Percentiles rank a stretch among this genome's conserved stretches.
Conservation (phyloP, 2,329 filamentous ascomycete species). For the Lojkania enalia region DNA sequence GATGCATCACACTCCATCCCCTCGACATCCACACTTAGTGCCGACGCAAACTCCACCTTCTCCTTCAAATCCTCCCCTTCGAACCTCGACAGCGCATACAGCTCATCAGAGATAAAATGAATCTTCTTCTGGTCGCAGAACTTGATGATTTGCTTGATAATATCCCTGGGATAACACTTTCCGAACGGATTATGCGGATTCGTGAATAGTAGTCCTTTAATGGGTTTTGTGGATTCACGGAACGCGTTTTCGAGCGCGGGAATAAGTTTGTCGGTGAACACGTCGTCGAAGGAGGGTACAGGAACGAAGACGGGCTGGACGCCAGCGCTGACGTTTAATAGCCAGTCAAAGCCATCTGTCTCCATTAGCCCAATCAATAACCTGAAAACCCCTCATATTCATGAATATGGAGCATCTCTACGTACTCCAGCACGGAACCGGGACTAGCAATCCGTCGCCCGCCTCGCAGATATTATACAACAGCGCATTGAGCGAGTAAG, state of each 20-base stretch:
- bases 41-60: constrained; percentile 23
- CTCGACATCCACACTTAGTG: constrained; percentile 24
- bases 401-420: too few species aligned
- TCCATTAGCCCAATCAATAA: not conserved
- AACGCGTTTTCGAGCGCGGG: constrained; percentile 15
- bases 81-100: constrained; percentile 43
- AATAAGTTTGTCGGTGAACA: constrained; percentile 17
- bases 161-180: constrained; percentile 28
- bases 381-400: constrained; percentile 1
- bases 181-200: constrained; percentile 52
- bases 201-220: constrained; percentile 46
- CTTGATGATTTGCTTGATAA: constrained; percentile 25
- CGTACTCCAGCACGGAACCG: constrained; percentile 37
- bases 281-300: constrained; percentile 14
- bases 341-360: constrained; percentile 25
- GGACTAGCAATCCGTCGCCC: constrained; percentile 38
- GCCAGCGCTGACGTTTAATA: constrained; percentile 14
- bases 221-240: constrained; percentile 7
- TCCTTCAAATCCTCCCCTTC: constrained; percentile 17
- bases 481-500: constrained; percentile 28
- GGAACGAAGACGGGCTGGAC: constrained; percentile 21
- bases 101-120: constrained; percentile 42
- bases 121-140: constrained; percentile 36
- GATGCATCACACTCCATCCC: constrained; percentile 15
- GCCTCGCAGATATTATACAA: constrained; percentile 40